Percentiles rank a stretch among this genome's conserved stretches.
Conservation (phyloP, 2,329 filamentous ascomycete species). For the Trichoderma cornu-damae region DNA sequence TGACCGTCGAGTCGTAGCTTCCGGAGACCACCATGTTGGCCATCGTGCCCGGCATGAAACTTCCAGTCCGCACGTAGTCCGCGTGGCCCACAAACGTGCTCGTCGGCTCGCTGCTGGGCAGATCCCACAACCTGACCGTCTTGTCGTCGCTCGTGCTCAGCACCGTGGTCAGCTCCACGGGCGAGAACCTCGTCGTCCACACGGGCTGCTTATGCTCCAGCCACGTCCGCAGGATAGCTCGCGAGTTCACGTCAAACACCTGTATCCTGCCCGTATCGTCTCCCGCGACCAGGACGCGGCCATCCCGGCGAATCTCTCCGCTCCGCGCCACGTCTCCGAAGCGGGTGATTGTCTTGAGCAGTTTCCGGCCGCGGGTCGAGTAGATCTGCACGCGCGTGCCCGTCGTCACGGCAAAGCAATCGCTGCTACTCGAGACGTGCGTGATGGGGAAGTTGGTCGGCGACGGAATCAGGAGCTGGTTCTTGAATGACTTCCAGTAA, state of each 20-base stretch:
- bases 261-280: constrained; percentile 91
- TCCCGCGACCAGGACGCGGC: constrained; percentile 81
- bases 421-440: constrained; percentile 72
- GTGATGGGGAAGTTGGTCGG: constrained; percentile 86
- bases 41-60: constrained; percentile 71
- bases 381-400: constrained; percentile 91
- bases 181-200: constrained; percentile 89
- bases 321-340: constrained; percentile 89
- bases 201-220: constrained; percentile 89
- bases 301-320: constrained; percentile 83
- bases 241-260: constrained; percentile 83
- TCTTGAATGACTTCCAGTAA: constrained; percentile 95
- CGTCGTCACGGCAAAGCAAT: constrained; percentile 89
- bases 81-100: constrained; percentile 78
- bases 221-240: constrained; percentile 94
- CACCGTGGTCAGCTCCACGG: constrained; percentile 75
- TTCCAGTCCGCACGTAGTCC: constrained; percentile 86
- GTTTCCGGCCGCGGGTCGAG: constrained; percentile 84
- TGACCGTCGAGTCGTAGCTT: constrained; percentile 90
- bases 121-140: constrained; percentile 90
- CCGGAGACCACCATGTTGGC: constrained; percentile 80
- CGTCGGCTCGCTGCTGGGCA: constrained; percentile 71
- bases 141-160: constrained; percentile 90
- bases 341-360: constrained; percentile 87
- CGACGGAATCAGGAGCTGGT: constrained; percentile 82